Percentiles rank a stretch among this genome's conserved stretches.
phyloP scores from a whole-genome alignment of 2,329 filamentous ascomycete genomes.

The Cadophora malorum region DNA sequence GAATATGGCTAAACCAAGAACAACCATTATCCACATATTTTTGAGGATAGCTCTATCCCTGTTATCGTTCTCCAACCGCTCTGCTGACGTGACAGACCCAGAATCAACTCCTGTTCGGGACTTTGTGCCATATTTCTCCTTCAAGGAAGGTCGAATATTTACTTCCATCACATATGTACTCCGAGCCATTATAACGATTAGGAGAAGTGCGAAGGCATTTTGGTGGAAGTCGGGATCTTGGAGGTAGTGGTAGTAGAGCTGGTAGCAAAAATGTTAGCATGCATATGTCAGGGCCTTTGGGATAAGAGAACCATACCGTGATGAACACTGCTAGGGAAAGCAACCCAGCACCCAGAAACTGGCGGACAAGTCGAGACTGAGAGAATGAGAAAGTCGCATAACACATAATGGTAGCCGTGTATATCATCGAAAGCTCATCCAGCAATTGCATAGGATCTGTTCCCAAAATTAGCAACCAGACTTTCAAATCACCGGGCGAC shows the following conservation, averaged over 20 bases:
- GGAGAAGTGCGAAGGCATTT: constrained; percentile 69
- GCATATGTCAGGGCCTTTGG: constrained; percentile 57
- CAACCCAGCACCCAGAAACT: constrained; percentile 45
- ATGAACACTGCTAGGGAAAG: constrained; percentile 60
- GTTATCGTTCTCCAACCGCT: constrained; percentile 57
- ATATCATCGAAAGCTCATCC: constrained; percentile 70
- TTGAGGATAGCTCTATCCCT: constrained; percentile 64
- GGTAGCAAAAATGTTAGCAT: constrained; percentile 52
- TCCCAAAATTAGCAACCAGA: not conserved
- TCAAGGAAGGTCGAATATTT: constrained; percentile 62
- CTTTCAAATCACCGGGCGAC: constrained; percentile 15
- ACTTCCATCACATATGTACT: constrained; percentile 72
- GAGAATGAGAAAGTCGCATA: constrained; percentile 64
- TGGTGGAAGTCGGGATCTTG: constrained; percentile 77
- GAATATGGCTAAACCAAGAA: constrained; percentile 66
- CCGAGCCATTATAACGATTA: constrained; percentile 63
- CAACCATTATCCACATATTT: constrained; percentile 67
- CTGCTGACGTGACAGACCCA: constrained; percentile 31
- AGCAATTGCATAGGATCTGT: constrained; percentile 72
- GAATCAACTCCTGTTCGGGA: constrained; percentile 15
- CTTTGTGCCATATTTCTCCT: constrained; percentile 47
- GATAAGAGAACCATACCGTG: constrained; percentile 63
- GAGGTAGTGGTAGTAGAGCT: constrained; percentile 72
- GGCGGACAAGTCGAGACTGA: constrained; percentile 22
- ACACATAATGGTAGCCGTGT: constrained; percentile 73